Base-by-base conservation (phyloP, 2,329 filamentous ascomycete genomes). In the Capronia coronata region DNA sequence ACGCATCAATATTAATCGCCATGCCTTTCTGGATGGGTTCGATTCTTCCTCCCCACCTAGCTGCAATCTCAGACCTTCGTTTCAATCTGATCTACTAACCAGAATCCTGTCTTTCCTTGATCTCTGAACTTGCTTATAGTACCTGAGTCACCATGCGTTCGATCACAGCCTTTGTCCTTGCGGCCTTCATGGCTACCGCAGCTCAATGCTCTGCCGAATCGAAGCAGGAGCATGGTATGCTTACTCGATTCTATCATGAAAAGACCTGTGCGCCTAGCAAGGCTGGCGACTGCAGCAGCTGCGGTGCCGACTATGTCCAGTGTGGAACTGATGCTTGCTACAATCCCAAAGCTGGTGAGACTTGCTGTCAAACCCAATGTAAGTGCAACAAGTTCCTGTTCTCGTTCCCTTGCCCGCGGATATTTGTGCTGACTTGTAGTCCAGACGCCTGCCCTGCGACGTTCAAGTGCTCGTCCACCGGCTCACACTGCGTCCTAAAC, bases 301-400 rank as follows among this genome's bases (percentile, higher is more conserved):
- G 53, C 37, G 49, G 53, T 19, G 27, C 47, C n/a, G 44, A 48
- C 25, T 55, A 38, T 35, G 47, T 50, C 14, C 41, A 25, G 18
- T 55, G 53, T 19, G 49, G 53, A 39, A 8, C 43, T 18, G 49
- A 49, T 13, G 39, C 46, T 30, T 56, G 53, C 47, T 72, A 49
- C 37, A 52, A 44, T 22, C 49, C 53, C 14, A 45, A 21, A 29
- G 51, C 46, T 22, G 58, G 58, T 11, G 56, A 62, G 16, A 45
- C 52, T 23, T 62, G 60, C 51, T 61, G 60, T 48, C 43, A 45
- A 16, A 55, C 46, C 40, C 51, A 48, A 49, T 61, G 59, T 59
- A 54, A 44, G 57, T 40, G 16, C 9, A 21, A 19, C 11, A 5
- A 1, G 1, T 29, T 8, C 19, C 23, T 18, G 9, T 41, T 10